phyloP scores from a whole-genome alignment of 164 flowering plant genomes.

The Platanus orientalis region DNA sequence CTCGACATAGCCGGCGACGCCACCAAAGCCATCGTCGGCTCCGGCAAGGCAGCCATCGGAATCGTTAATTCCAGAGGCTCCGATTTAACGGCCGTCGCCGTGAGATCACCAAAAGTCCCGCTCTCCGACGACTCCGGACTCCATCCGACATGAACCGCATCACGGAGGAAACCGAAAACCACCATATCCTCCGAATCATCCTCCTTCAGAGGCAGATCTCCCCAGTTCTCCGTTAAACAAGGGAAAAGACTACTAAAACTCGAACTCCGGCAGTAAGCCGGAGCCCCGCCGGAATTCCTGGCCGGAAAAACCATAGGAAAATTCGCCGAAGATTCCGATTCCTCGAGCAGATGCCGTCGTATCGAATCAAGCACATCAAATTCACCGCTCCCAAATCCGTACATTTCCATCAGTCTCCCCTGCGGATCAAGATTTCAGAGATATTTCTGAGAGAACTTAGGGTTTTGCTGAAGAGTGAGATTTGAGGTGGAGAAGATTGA shows the following conservation, averaged over 20 bases:
- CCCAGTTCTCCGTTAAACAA: slow-evolving; percentile 68
- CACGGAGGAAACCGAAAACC: slow-evolving; percentile 50
- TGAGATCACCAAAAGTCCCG: too few relatives aligned
- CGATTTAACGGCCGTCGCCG: too few relatives aligned
- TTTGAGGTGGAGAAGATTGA: not conserved
- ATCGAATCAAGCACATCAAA: too few relatives aligned
- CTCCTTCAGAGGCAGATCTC: slow-evolving; percentile 65
- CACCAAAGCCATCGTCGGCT: slow-evolving; percentile 2
- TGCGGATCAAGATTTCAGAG: too few relatives aligned
- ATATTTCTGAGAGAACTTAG: too few relatives aligned
- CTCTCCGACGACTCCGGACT: slow-evolving; percentile 34
- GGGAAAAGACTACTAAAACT: slow-evolving; percentile 50
- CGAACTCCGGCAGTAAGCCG: slow-evolving; percentile 35
- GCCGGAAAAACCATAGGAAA: too few relatives aligned
- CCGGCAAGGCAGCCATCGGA: not conserved
- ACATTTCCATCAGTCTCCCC: too few relatives aligned
- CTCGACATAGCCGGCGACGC: not conserved
- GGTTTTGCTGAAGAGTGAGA: too few relatives aligned
- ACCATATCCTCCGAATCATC: slow-evolving; percentile 90
- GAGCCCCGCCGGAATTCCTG: too few relatives aligned
- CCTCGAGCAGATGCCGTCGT: too few relatives aligned
- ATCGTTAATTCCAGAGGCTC: not conserved
- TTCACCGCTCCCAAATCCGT: too few relatives aligned
- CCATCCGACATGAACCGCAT: slow-evolving; percentile 68
- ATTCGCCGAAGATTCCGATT: too few relatives aligned